Evolutionary conservation across 1,284 basidiomycete species (phyloP).

Genomic region (Cryptococcus sp.): DNA sequence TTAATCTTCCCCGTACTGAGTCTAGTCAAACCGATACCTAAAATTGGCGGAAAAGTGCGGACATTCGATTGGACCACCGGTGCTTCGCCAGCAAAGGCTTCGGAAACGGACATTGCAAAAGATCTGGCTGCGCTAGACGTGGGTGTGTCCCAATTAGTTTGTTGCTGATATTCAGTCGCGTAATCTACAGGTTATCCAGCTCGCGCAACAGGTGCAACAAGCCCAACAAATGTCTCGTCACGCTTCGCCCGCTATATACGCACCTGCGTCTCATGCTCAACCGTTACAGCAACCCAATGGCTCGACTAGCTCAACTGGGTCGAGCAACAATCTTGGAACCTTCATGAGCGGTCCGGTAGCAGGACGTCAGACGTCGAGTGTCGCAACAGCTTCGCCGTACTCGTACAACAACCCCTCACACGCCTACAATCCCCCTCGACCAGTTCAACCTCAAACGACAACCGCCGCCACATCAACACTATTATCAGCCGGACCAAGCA

Average conservation of each 20-base stretch:
- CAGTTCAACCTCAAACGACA: not conserved
- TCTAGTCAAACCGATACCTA: constrained; percentile 36
- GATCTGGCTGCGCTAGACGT: constrained; percentile 42
- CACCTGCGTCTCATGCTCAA: not conserved
- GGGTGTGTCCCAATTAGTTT: too few relatives aligned
- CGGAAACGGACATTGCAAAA: constrained; percentile 24
- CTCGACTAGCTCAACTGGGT: too few relatives aligned
- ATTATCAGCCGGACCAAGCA: not conserved
- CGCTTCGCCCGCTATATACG: constrained; percentile 28
- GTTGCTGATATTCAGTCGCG: not conserved
- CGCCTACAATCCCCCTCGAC: not conserved
- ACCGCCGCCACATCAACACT: not conserved
- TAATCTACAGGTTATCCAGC: not conserved
- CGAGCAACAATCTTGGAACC: too few relatives aligned
- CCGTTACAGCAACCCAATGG: not conserved
- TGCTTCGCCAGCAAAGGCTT: constrained; percentile 28
- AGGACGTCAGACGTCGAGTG: too few relatives aligned
- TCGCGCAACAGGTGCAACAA: not conserved
- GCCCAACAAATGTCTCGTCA: constrained; percentile 20
- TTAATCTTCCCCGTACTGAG: not conserved
- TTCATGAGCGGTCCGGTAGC: too few relatives aligned
- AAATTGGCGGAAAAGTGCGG: constrained; percentile 15
- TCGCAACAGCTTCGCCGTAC: too few relatives aligned
- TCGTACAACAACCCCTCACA: too few relatives aligned
- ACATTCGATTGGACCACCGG: constrained; percentile 39